These are phyloP conservation scores for Calonectria ilicicola DNA, from an alignment of 2,329 filamentous ascomycete species.

Conservation along the genomic window DNA sequence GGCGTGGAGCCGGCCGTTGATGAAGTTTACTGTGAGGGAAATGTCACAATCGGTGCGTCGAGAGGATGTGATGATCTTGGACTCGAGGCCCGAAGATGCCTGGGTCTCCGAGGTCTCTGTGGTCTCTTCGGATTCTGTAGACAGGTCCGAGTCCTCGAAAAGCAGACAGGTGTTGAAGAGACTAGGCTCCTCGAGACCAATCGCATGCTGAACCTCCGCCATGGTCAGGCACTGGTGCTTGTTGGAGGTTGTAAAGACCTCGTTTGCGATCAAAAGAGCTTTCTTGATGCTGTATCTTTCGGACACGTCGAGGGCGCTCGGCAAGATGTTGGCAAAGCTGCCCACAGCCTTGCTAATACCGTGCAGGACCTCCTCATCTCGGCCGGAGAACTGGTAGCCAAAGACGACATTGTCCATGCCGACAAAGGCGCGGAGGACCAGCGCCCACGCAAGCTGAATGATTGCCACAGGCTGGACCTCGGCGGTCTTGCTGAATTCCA, in stretches of 20 bases:
- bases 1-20: constrained; percentile 54
- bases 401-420: constrained; percentile 66
- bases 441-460: constrained; percentile 70
- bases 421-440: constrained; percentile 67
- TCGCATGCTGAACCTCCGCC: constrained; percentile 59
- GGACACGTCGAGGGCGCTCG: constrained; percentile 50
- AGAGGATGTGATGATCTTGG: constrained; percentile 33
- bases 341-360: constrained; percentile 58
- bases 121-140: background rate
- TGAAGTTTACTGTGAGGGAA: constrained; percentile 58
- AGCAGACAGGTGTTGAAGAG: constrained; percentile 66
- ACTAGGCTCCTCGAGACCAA: constrained; percentile 54
- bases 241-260: constrained; percentile 33
- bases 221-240: constrained; percentile 59
- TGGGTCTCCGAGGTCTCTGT: background rate
- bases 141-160: constrained; percentile 55
- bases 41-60: constrained; percentile 61
- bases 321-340: constrained; percentile 56
- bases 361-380: constrained; percentile 56
- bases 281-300: constrained; percentile 47
- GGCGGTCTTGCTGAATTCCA: constrained; percentile 55
- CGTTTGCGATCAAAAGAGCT: constrained; percentile 48
- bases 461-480: constrained; percentile 61
- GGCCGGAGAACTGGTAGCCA: constrained; percentile 61
- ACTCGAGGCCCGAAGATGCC: background rate